Base-by-base conservation (phyloP, 2,329 filamentous ascomycete genomes). In the Claviceps monticola region DNA sequence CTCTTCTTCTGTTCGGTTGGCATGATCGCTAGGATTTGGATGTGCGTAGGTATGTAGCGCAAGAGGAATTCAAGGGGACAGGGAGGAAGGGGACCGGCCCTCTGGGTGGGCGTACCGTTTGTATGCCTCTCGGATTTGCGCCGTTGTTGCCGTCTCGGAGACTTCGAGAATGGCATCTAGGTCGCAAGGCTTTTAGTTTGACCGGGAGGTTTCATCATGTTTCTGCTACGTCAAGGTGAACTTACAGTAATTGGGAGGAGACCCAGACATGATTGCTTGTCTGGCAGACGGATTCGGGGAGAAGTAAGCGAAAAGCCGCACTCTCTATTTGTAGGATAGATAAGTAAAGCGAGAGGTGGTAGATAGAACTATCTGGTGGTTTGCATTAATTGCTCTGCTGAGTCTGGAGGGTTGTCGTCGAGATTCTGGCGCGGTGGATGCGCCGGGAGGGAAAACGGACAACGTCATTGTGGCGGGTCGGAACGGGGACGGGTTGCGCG, bases 61-160 rank as follows among this genome's bases (percentile, higher is more conserved):
- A 26, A 26, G 4, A 44, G 8, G 8, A 16, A 11, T 4, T 34
- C 3, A 11, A 34, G 4, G 29, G 26, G 9, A 34, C 9, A 34
- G 29, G 29, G 29, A 11, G 4, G 29, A 34, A 34, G 9, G 29
- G 26, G 26, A 8, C 8, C 26, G 21, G 21, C 21, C 4, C 26
- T 11, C 29, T 34, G 9, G 29, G 29, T 11, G 29, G 11, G 23
- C 65, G 50, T 62, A 87, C 84, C 85, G 84, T 67, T 98, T 98
- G 75, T 97, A 98, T 49, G 90, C 93, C 74, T 88, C 86, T 60
- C 91, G 86, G 64, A 98, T 84, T 66, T 97, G 86, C 62, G 89
- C 82, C 54, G 83, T 80, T 0, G 82, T 85, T 37, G 91, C 89
- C 59, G 77, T 84, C 38, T 87, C 78, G 49, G 82, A 65, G 55